phyloP scores from a whole-genome alignment of 2,329 filamentous ascomycete genomes.

The Eutypella sp. region DNA sequence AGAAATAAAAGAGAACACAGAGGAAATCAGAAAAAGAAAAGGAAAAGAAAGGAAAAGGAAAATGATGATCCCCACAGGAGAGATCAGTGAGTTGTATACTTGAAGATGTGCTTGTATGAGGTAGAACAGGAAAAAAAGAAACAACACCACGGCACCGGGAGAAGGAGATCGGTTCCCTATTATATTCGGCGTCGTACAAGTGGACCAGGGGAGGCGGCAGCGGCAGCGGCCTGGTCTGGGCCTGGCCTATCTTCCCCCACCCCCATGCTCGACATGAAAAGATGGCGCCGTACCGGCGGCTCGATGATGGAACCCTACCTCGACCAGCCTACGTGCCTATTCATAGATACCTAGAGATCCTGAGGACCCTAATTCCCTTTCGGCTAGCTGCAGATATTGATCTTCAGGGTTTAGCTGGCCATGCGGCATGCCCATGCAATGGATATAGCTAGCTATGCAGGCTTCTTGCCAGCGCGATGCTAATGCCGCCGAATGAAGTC shows the following conservation, averaged over 20 bases:
- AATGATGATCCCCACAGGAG: conserved; percentile 18
- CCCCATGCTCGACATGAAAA: neutral
- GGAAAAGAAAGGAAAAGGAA: conserved; percentile 19
- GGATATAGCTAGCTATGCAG: no score
- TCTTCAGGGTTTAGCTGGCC: no score
- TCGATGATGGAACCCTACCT: no score
- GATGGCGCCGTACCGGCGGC: neutral
- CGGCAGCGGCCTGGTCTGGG: neutral
- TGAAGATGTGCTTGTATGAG: conserved; percentile 15
- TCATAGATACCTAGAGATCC: neutral
- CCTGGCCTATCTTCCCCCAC: conserved; percentile 15
- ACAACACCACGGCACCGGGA: conserved; percentile 13
- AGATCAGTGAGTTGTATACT: conserved; percentile 17
- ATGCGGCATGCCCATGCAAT: no score
- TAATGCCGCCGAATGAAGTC: no score
- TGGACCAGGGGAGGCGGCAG: conserved; percentile 3
- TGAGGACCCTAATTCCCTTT: no score
- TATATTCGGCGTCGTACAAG: conserved; percentile 10
- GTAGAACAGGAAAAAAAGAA: conserved; percentile 9
- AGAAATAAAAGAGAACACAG: conserved; percentile 14
- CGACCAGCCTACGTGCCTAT: no score
- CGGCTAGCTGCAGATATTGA: no score
- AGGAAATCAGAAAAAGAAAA: conserved; percentile 18
- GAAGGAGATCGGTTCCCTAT: conserved; percentile 12
- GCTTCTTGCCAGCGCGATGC: no score